Evolutionary conservation across 1,284 basidiomycete species (phyloP).

Genomic region (Trichosporon faecale): DNA sequence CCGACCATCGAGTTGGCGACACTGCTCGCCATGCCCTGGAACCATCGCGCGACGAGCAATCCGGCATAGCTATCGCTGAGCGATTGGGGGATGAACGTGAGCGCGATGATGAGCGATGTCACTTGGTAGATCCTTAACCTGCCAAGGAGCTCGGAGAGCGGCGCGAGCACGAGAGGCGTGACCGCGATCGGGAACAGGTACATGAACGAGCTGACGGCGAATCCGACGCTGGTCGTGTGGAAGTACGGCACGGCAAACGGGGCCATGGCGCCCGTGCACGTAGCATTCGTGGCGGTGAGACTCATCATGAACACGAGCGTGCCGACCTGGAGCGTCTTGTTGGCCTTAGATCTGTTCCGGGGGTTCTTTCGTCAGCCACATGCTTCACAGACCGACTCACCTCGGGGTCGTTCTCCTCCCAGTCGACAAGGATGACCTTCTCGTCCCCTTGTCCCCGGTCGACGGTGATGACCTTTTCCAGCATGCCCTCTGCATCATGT

Average conservation of each 20-base stretch:
- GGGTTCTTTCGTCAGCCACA: slow-evolving; percentile 36
- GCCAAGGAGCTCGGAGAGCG: slow-evolving; percentile 45
- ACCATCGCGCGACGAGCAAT: slow-evolving; percentile 45
- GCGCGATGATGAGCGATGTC: slow-evolving; percentile 33
- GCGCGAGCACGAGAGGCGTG: slow-evolving; percentile 46
- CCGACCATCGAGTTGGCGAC: slow-evolving; percentile 48
- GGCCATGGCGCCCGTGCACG: slow-evolving; percentile 32
- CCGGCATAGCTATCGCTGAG: slow-evolving; percentile 39
- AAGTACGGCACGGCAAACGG: slow-evolving; percentile 36
- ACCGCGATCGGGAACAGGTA: slow-evolving; percentile 39
- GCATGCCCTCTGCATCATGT: slow-evolving; percentile 16
- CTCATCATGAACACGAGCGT: slow-evolving; percentile 32
- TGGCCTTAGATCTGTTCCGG: slow-evolving; percentile 34
- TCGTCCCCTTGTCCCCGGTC: slow-evolving; percentile 28
- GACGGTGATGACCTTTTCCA: slow-evolving; percentile 14
- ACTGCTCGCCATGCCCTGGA: slow-evolving; percentile 41
- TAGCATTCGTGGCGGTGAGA: slow-evolving; percentile 34
- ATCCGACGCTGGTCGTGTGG: slow-evolving; percentile 29
- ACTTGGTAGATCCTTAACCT: slow-evolving; percentile 44
- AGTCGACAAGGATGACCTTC: slow-evolving; percentile 42
- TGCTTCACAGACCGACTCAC: slow-evolving; percentile 28
- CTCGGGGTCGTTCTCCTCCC: slow-evolving; percentile 37
- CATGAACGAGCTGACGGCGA: slow-evolving; percentile 30
- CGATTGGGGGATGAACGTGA: slow-evolving; percentile 50
- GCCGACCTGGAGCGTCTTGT: slow-evolving; percentile 35